Evolutionary conservation across 306 rosid genomes (phyloP).

Genomic region (Delonix regia): DNA sequence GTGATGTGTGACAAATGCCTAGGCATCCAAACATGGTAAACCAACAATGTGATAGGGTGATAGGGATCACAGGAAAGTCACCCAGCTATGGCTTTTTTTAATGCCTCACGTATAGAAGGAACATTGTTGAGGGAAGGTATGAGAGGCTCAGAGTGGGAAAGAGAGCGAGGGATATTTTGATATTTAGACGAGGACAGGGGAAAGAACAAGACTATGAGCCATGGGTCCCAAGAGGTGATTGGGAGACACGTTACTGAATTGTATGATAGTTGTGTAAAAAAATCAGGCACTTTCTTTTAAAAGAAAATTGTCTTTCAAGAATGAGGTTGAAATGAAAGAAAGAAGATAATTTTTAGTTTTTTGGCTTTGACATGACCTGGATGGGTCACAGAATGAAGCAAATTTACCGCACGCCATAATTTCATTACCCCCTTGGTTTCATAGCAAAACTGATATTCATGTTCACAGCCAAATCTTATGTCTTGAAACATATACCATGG

Average conservation of each 20-base stretch:
- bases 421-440: neutral
- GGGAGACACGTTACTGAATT: conserved; percentile 36
- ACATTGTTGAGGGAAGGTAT: conserved; percentile 16
- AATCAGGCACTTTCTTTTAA: conserved; percentile 27
- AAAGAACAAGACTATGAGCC: conserved; percentile 1
- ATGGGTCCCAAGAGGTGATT: conserved; percentile 20
- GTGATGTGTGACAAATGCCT: conserved; percentile 30
- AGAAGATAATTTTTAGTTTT: neutral
- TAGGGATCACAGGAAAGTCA: conserved; percentile 31
- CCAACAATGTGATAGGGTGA: neutral
- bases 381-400: neutral
- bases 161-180: conserved; percentile 24
- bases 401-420: neutral
- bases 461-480: neutral
- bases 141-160: conserved; percentile 11
- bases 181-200: conserved; percentile 21
- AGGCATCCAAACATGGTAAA: conserved; percentile 11
- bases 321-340: conserved; percentile 30
- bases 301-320: conserved; percentile 7
- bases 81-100: conserved; percentile 36
- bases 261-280: conserved; percentile 55
- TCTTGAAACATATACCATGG: no score
- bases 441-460: neutral
- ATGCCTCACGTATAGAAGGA: conserved; percentile 26
- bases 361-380: neutral